Evolutionary conservation across 306 rosid genomes (phyloP).

Genomic region (Vigna angularis): DNA sequence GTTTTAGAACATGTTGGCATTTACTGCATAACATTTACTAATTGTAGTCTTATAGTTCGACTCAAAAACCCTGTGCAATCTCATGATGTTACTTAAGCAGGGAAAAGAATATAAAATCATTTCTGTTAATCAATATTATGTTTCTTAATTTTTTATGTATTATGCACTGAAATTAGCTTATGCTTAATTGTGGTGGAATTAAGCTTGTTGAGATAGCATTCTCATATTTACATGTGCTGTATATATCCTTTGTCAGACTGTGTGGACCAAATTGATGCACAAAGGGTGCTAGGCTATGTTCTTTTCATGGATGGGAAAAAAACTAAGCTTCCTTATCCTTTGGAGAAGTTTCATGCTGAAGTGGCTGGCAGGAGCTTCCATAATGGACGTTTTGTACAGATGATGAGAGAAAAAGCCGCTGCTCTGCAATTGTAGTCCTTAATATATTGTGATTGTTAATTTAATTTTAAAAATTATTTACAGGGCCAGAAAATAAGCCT

Average conservation of each 20-base stretch:
- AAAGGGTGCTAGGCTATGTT: conserved; percentile 67
- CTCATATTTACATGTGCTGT: not conserved
- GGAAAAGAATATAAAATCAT: not conserved
- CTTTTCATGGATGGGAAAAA: conserved; percentile 69
- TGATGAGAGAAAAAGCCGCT: conserved; percentile 71
- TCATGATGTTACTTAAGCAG: not conserved
- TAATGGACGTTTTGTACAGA: conserved; percentile 75
- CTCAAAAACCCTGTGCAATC: not conserved
- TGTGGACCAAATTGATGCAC: conserved; percentile 73
- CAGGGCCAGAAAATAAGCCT: not conserved
- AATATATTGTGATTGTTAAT: conserved; percentile 3
- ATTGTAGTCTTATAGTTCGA: not conserved
- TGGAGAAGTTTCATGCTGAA: conserved; percentile 60
- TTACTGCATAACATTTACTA: not conserved
- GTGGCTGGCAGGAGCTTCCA: conserved; percentile 80
- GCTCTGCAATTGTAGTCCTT: conserved; percentile 58
- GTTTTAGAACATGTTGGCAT: too few relatives aligned
- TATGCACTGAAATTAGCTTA: not conserved
- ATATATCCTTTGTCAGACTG: conserved; percentile 58
- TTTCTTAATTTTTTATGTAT: not conserved
- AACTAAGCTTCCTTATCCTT: conserved; percentile 60
- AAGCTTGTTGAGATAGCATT: not conserved
- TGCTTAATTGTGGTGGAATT: conserved; percentile 13
- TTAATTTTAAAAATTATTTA: not conserved
- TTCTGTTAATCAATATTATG: not conserved